Base-by-base conservation (phyloP, 2,329 filamentous ascomycete species). In the Penicillium frequentans region DNA sequence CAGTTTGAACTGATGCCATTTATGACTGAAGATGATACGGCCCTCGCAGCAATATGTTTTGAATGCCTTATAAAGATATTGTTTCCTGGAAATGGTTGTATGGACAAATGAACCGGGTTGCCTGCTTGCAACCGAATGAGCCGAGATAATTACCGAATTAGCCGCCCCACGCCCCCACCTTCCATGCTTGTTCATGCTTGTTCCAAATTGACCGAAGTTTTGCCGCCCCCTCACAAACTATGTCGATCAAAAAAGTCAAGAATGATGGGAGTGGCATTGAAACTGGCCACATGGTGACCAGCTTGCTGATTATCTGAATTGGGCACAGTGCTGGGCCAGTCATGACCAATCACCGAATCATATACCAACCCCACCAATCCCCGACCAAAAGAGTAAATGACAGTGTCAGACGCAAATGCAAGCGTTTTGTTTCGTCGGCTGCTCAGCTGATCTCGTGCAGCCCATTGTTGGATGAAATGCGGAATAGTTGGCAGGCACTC, bases 261-360 rank as follows among this genome's bases (percentile, higher is more conserved):
- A 23, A 53, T 53, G 19, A 53, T 53, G 23, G 50, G 50, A 5
- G 50, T 53, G 5, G 50, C 50, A 14, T 53, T 53, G 21, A 53
- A 53, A 39, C 50, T 53, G 13, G 50, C 50, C 11, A 46, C 21
- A 39, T 35, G 26, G 21, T 46, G 50, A 8, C 50, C 50, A 19
- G 16, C 26, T 14, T 37, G 9, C 29, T 46, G 29, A 16, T 53
- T 53, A 37, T 53, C 50, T 5, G 26, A 21, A 47, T 53, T 53
- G 14, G 50, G 27, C 5, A 53, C 29, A 4, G 50, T 53, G 23
- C 50, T 53, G 23, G 50, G 50, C 50, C 50, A 53, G 43, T 53
- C 50, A 24, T 53, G 50, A 27, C 50, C 50, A 16, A 53, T 53
- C 16, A 53, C 50, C 2, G 50, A 19, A 14, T 53, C 50, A 27